Base-by-base conservation (phyloP, 257 asterid species). In the Nicotiana attenuata region DNA sequence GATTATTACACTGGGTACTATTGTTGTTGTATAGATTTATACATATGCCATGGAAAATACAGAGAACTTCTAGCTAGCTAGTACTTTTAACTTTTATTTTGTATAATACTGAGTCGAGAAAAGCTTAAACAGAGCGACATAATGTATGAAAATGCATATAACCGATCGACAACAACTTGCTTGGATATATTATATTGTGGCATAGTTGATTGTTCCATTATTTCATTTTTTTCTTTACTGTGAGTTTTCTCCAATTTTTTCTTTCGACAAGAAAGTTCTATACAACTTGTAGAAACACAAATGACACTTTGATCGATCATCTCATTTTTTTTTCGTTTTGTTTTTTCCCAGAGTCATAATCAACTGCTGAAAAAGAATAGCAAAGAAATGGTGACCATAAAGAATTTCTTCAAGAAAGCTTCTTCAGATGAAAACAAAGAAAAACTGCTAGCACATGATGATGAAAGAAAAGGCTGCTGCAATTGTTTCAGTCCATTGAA, bases 361-460 rank as follows among this genome's bases (percentile, higher is more conserved):
- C n/a, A n/a, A n/a, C n/a, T n/a, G n/a, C n/a, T n/a, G 13, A 24
- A 47, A 73, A 1, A 73, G 28, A 7, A 45, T 0, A 47, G 9
- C 63, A 24, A 73, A 20, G 28, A 75, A 50, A 75, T 75, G 80
- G 63, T 50, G 80, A 50, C 63, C 10, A 24, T 50, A 50, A 75
- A 75, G 17, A 75, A 75, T 75, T 75, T 75, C 9, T 75, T 75
- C 80, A 75, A 75, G 45, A 75, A 75, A 26, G 17, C 64, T 78
- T 87, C 71, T 45, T 52, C 77, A 55, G 81, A 60, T 1, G 35
- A 83, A 29, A 84, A 84, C 47, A 82, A 64, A 57, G 89, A 85
- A 83, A 85, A 85, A 71, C 64, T 88, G 77, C 82, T 86, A 24
- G 20, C 53, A 24, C 53, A 61, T 31, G 81, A 79, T 65, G 80